Percentiles rank a stretch among this genome's conserved stretches.
These are phyloP conservation scores for Pyracantha coccinea DNA, from an alignment of 331 rosid genomes.

Conservation along the genomic window DNA sequence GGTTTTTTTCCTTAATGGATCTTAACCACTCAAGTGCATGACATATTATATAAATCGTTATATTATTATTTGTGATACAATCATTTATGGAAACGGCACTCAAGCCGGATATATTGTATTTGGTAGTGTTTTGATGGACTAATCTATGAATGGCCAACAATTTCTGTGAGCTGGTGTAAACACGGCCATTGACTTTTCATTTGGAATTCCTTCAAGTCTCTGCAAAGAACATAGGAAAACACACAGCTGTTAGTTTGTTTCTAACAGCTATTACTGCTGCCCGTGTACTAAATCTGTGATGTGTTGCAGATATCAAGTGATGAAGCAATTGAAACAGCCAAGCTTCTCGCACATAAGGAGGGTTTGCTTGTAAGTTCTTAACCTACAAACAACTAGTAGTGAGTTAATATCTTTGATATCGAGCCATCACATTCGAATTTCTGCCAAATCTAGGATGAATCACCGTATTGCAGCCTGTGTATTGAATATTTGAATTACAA, in stretches of 20 bases:
- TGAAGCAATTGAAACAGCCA: conserved; percentile 62
- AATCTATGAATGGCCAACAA: background rate
- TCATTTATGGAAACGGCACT: background rate
- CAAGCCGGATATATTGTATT: background rate
- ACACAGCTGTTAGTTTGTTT: background rate
- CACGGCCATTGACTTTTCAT: background rate
- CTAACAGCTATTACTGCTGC: background rate
- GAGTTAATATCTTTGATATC: background rate
- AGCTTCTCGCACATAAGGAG: conserved; percentile 49
- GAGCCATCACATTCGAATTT: background rate
- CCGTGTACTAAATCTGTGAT: background rate
- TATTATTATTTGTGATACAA: background rate
- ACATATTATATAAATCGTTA: background rate
- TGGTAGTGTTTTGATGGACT: background rate
- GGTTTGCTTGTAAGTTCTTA: conserved; percentile 52
- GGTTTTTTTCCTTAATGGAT: background rate
- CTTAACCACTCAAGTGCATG: no score
- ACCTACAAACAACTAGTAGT: background rate
- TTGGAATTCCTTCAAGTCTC: background rate
- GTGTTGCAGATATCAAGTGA: conserved; percentile 46
- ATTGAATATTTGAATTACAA: background rate
- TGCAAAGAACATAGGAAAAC: background rate
- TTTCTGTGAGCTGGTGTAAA: background rate
- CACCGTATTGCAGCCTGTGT: background rate
- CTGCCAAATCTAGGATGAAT: background rate